Evolutionary conservation across 345 rosid genomes (phyloP), one percentile per base, ranked within the genome.

Genomic region (Excoecaria agallocha): DNA sequence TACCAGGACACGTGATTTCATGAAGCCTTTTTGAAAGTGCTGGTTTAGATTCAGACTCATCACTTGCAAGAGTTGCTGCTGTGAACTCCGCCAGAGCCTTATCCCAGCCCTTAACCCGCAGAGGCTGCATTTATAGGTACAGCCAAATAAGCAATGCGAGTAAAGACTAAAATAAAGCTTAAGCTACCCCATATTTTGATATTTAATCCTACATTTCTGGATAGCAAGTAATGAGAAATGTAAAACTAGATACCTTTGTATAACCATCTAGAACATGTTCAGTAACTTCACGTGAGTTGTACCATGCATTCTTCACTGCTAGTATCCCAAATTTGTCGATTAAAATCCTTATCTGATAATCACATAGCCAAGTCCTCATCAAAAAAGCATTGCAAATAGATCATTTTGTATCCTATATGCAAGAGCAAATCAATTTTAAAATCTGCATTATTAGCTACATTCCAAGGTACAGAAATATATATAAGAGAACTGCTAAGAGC

Each of bases 1-100:
- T 84, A 92, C 93, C 92, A 17, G 95, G 93, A 74, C 97, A 89
- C 49, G 90, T 83, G 80, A 92, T 85, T 76, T 89, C 87, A 78
- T 80, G 79, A 12, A 92, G 85, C 68, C 90, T 84, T 80, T 87
- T 80, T 1, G 87, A 81, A 48, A 82, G 50, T 25, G 89, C 86
- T 52, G 84, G 82, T 77, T 80, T 90, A 51, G 73, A 72, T 72
- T 73, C 86, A 62, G 91, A 79, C 45, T 82, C 82, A 2, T 43
- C 61, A 76, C 78, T 81, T 25, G 86, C 76, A 64, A 92, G 80
- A 80, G 86, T 85, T 76, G 90, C 89, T 12, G 89, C 90, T 0
- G 89, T 86, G 84, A 85, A 90, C 71, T 90, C 92, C 67, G 89
- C 90, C 3, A 92, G 90, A 82, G 95, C 92, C 79, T 76, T 85